Conservation (phyloP, 495 filamentous ascomycete species). For the Glutinoglossum americanum region DNA sequence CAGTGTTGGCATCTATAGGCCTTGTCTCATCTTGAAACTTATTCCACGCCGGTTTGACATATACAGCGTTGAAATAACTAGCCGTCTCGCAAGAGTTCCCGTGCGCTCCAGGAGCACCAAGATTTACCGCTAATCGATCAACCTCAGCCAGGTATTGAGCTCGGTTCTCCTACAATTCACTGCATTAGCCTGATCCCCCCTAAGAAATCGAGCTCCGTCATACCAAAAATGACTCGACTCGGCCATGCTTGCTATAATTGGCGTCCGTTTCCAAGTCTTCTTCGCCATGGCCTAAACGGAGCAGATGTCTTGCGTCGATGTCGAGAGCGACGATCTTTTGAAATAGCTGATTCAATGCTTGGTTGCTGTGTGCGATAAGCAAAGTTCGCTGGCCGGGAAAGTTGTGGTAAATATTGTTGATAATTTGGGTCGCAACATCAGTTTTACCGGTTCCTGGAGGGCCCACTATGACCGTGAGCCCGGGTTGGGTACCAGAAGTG, state of each 20-base stretch:
- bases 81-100: slow-evolving; percentile 92
- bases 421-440: slow-evolving; percentile 94
- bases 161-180: slow-evolving; percentile 39
- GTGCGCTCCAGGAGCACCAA: slow-evolving; percentile 76
- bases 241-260: slow-evolving; percentile 83
- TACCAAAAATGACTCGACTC: slow-evolving; percentile 77
- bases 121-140: slow-evolving; percentile 57
- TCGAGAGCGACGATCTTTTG: slow-evolving; percentile 88
- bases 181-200: not conserved
- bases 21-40: slow-evolving; percentile 44
- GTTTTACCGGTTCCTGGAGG: slow-evolving; percentile 96
- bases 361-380: slow-evolving; percentile 91
- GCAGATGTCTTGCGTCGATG: slow-evolving; percentile 85
- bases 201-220: not conserved
- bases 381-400: slow-evolving; percentile 83
- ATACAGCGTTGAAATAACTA: slow-evolving; percentile 85
- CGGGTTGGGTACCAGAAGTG: slow-evolving; percentile 80
- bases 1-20: slow-evolving; percentile 26
- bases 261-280: slow-evolving; percentile 74
- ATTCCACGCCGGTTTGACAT: slow-evolving; percentile 71
- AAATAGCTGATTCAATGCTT: slow-evolving; percentile 96
- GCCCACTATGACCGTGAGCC: slow-evolving; percentile 83
- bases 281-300: slow-evolving; percentile 85
- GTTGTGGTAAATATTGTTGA: slow-evolving; percentile 97
- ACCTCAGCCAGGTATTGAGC: slow-evolving; percentile 63